phyloP scores from a whole-genome alignment of 2,329 filamentous ascomycete genomes.

The Ceratocystis papillata region DNA sequence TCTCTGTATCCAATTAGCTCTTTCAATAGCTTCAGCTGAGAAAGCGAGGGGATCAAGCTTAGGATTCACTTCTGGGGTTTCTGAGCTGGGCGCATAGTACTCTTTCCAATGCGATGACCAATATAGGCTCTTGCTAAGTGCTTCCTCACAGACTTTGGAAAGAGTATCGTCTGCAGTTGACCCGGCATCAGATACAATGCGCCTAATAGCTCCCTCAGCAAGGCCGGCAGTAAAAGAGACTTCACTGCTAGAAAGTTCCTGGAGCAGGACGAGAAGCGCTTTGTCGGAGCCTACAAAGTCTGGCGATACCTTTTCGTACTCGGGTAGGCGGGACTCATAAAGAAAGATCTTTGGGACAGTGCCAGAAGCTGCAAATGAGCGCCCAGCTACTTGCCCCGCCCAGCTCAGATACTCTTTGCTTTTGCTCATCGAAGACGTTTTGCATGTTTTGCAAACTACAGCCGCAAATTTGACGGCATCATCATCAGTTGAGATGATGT shows the following conservation, averaged over 20 bases:
- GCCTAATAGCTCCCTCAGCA: constrained; percentile 49
- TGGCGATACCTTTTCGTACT: constrained; percentile 39
- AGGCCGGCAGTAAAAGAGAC: constrained; percentile 47
- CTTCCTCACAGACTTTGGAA: constrained; percentile 41
- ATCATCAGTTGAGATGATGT: constrained; percentile 58
- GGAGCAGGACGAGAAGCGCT: constrained; percentile 51
- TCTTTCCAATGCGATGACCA: constrained; percentile 47
- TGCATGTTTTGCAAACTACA: constrained; percentile 67
- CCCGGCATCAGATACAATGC: constrained; percentile 45
- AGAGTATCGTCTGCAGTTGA: constrained; percentile 39
- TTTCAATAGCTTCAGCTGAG: constrained; percentile 35
- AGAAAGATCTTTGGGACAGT: constrained; percentile 51
- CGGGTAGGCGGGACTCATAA: constrained; percentile 46
- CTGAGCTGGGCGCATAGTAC: constrained; percentile 47
- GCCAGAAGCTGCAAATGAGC: constrained; percentile 69
- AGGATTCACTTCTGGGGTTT: constrained; percentile 28
- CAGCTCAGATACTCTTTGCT: constrained; percentile 66
- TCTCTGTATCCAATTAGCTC: constrained; percentile 48
- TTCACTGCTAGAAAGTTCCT: constrained; percentile 49
- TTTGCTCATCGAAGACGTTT: constrained; percentile 49
- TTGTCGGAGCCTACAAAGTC: constrained; percentile 49
- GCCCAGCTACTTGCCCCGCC: constrained; percentile 74
- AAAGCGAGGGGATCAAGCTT: constrained; percentile 29
- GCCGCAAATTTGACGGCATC: constrained; percentile 52
- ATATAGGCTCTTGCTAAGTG: constrained; percentile 42